Evolutionary conservation across 2,329 filamentous ascomycete genomes (phyloP).

Genomic region (Fonsecaea nubica): DNA sequence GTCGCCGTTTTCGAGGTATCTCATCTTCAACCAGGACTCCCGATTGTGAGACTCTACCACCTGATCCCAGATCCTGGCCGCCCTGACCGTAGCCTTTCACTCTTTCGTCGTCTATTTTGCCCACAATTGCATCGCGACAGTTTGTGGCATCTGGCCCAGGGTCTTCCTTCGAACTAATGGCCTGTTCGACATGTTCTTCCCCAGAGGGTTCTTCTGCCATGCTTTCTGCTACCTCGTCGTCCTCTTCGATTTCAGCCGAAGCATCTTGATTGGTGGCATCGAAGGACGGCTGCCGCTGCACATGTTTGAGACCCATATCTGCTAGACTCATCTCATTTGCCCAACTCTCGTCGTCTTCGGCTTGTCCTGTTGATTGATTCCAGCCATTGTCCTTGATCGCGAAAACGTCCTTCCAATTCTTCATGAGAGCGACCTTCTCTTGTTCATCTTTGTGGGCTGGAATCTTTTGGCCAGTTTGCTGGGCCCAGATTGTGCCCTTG

Average conservation of each 20-base stretch:
- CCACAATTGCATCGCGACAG: background rate
- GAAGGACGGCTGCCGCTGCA: conserved; percentile 24
- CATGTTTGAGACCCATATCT: conserved; percentile 38
- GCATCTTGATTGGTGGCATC: conserved; percentile 19
- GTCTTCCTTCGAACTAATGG: background rate
- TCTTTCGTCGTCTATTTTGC: conserved; percentile 5
- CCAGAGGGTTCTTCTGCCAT: conserved; percentile 15
- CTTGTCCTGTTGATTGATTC: conserved; percentile 9
- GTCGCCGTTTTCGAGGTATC: conserved; percentile 29
- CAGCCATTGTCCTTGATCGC: conserved; percentile 33
- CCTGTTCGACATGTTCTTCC: conserved; percentile 10
- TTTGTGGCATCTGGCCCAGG: background rate
- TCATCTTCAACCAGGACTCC: conserved; percentile 19
- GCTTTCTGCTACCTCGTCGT: conserved; percentile 22
- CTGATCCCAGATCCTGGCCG: background rate
- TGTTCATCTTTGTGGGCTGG: conserved; percentile 49
- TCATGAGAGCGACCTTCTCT: conserved; percentile 53
- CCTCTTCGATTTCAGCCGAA: conserved; percentile 21
- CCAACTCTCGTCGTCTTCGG: conserved; percentile 38
- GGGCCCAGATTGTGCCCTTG: conserved; percentile 50
- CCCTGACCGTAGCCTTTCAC: background rate
- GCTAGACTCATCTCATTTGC: conserved; percentile 40
- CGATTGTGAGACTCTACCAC: background rate
- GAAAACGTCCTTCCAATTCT: conserved; percentile 56
- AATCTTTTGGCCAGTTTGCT: conserved; percentile 40